Percentiles rank a stretch among this genome's conserved stretches.
phyloP scores from a whole-genome alignment of 1,284 basidiomycete species.

The Boletellus deceptivus region DNA sequence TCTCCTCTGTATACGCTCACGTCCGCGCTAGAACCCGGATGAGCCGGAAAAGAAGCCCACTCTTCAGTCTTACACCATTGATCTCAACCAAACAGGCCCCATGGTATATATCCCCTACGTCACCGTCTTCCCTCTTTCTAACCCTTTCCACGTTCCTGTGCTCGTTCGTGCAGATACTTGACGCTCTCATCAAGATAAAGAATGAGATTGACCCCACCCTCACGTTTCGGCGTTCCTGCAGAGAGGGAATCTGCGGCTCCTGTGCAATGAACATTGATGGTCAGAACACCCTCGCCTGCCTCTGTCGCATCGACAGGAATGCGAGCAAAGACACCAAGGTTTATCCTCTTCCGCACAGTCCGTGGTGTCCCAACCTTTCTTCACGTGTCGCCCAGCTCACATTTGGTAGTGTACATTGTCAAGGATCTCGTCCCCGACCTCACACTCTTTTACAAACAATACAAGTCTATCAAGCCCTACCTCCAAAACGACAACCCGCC shows the following conservation, averaged over 20 bases:
- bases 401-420: slow-evolving; percentile 88
- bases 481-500: slow-evolving; percentile 91
- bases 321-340: slow-evolving; percentile 79
- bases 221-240: slow-evolving; percentile 94
- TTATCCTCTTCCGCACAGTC: slow-evolving; percentile 98
- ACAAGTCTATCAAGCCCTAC: slow-evolving; percentile 98
- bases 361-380: slow-evolving; percentile 33
- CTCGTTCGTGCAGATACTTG: slow-evolving; percentile 58
- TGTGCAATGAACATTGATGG: slow-evolving; percentile 99
- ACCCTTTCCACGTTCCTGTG: no score
- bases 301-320: slow-evolving; percentile 91
- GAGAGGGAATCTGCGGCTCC: slow-evolving; percentile 97
- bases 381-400: background rate
- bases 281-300: slow-evolving; percentile 95
- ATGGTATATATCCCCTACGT: slow-evolving; percentile 62
- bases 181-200: slow-evolving; percentile 98
- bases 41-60: slow-evolving; percentile 90
- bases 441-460: slow-evolving; percentile 97
- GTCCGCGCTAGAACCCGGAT: slow-evolving; percentile 79
- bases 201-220: slow-evolving; percentile 96
- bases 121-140: background rate
- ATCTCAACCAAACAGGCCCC: slow-evolving; percentile 93
- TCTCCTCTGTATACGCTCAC: background rate
- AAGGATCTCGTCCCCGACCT: slow-evolving; percentile 95
- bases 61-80: slow-evolving; percentile 90